Conservation (phyloP, 345 rosid species). For the Iberis pinnata region DNA sequence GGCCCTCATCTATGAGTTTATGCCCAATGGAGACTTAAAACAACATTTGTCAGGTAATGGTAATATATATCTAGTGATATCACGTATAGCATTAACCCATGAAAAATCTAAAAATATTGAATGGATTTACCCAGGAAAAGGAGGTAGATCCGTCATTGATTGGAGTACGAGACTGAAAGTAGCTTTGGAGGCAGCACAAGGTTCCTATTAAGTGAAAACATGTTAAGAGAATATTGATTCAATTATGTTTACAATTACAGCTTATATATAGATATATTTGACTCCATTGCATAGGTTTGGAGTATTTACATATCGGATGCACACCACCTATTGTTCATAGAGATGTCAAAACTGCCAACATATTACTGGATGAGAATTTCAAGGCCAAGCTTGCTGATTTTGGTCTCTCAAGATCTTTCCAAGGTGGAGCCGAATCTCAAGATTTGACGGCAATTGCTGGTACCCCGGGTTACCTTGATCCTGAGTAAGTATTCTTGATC, state of each 20-base stretch:
- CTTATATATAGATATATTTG: too few relatives aligned
- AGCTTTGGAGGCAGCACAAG: constrained; percentile 44
- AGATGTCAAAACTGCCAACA: constrained; percentile 44
- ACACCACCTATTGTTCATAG: constrained; percentile 43
- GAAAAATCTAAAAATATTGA: not conserved
- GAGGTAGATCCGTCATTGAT: not conserved
- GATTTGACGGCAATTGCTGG: not conserved
- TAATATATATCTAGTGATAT: not conserved
- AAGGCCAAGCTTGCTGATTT: constrained; percentile 50
- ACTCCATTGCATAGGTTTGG: constrained; percentile 12
- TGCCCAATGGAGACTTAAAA: constrained; percentile 34
- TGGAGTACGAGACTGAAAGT: constrained; percentile 36
- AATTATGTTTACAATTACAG: not conserved
- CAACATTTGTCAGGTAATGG: constrained; percentile 37
- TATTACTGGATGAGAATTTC: constrained; percentile 34
- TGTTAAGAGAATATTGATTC: too few relatives aligned
- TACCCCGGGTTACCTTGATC: constrained; percentile 20
- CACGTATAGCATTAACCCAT: not conserved
- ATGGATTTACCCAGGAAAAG: constrained; percentile 11
- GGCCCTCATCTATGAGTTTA: constrained; percentile 40
- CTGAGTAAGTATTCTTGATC: constrained; percentile 13
- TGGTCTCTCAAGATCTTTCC: constrained; percentile 37
- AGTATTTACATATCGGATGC: constrained; percentile 16
- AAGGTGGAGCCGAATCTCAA: not conserved
- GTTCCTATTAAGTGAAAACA: constrained; percentile 13